Base-by-base conservation (phyloP, 495 filamentous ascomycete genomes). In the Neurospora sp. region DNA sequence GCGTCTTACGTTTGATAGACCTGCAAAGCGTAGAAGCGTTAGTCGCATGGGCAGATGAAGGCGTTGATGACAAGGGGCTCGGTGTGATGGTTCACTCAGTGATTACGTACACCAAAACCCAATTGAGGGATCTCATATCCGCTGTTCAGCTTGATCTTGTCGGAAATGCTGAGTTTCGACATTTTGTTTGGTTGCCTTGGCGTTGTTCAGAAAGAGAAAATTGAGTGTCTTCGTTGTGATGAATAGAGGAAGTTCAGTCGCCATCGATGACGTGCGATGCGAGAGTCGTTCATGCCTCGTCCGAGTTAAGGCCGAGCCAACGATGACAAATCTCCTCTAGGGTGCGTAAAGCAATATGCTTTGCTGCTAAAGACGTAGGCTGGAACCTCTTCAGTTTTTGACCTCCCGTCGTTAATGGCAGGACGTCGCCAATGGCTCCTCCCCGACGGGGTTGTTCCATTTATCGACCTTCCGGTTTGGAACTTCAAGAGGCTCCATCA, bases 61-160 rank as follows among this genome's bases (percentile, higher is more conserved):
- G 31, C 61, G 61, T 48, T 40, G n/a, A 69, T 45, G 17, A n/a
- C 4, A 45, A 3, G 42, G 37, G n/a, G 17, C 16, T 48, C 42
- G 10, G 10, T 17, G 8, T 27, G 16, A 71, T 8, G 14, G 65
- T 53, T 70, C 12, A 12, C n/a, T 76, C 35, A 20, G 20, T 9
- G 4, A 61, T 35, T 31, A 84, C 89, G 78, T 86, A 91, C 90
- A 69, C 91, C 92, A 76, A 89, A 94, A 3, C 93, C 93, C 44
- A 95, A 76, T 10, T 86, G 80, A 0, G 93, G 93, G 44, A 96
- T 93, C 72, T 93, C 88, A 79, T 90, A 90, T 70, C 93, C 93
- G 65, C 92, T 93, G 74, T 88, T 88, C 81, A 95, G 83, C 77
- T 88, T 90, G 74, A 90, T 83, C 44, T 85, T 91, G 16, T 89